Evolutionary conservation across 73 alveolate genomes (phyloP), one percentile per base, ranked within the genome.

Genomic region (Paramecium biaurelia): DNA sequence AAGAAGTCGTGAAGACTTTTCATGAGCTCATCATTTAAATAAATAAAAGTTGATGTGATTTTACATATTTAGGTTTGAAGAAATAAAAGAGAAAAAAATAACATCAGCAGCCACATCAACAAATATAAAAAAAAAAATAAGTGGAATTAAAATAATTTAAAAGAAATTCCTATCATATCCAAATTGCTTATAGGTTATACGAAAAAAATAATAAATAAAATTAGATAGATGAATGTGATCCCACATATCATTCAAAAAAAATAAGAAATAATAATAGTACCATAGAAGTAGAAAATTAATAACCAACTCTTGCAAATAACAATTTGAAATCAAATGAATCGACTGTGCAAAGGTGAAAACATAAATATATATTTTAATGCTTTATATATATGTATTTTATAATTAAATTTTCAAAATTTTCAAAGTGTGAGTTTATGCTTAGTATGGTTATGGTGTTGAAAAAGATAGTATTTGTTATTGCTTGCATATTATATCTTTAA

Each of bases 61-160:
- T 37, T 24, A 2, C 45, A 72, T 28, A 28, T 34, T 26, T 30
- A 79, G 90, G 76, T 43, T 79, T 30, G 28, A 79, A 79, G 45
- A 79, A 79, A 79, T 79, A 79, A 45, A 79, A 79, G 56, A 10
- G 90, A 18, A 79, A 79, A 79, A 79, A 79, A 45, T 23, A 12
- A 42, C 70, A 79, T 47, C 15, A 63, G 20, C 84, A 63, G 45
- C 84, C 24, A 53, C 68, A 20, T 53, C 23, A 53, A 63, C 56
- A 79, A 20, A 21, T 45, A 21, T 21, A 35, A 38, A 38, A 38
- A 42, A 43, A 43, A 79, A 79, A 79, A n/a, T 37, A 79, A n/a
- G 76, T 37, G 3, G 74, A 79, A 34, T 21, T 79, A 14, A 79
- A 79, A 45, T 79, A 79, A 45, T 79, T 79, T 79, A 79, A 43